These are phyloP conservation scores for Prunus kanzakura DNA, from an alignment of 306 rosid species.

Conservation along the genomic window DNA sequence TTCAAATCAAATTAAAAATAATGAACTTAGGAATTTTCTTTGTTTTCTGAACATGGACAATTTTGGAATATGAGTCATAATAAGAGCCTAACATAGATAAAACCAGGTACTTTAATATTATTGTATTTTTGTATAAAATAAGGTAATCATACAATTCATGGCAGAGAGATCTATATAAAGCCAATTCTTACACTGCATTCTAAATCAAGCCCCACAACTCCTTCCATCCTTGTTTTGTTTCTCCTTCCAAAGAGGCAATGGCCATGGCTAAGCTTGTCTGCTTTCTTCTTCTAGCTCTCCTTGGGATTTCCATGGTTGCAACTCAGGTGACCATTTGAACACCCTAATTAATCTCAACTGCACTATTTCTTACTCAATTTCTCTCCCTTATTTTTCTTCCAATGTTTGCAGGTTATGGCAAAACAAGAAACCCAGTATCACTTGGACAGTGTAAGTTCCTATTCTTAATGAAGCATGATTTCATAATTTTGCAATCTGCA, in stretches of 20 bases:
- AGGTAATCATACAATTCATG: no score
- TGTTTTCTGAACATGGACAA: no score
- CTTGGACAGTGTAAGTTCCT: slow-evolving; percentile 17
- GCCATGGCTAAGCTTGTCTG: slow-evolving; percentile 41
- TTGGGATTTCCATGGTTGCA: slow-evolving; percentile 45
- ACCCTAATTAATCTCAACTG: not conserved
- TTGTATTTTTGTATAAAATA: not conserved
- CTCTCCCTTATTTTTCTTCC: not conserved
- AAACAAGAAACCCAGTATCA: slow-evolving; percentile 46
- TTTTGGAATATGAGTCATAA: not conserved
- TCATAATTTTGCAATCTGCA: not conserved
- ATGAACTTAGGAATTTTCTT: no score
- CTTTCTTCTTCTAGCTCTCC: slow-evolving; percentile 43
- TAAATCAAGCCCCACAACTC: not conserved
- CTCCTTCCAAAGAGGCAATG: slow-evolving; percentile 8
- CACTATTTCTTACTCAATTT: not conserved
- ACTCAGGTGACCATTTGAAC: slow-evolving; percentile 29
- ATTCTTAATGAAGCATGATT: not conserved
- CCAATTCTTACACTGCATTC: not conserved
- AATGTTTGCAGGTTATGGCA: slow-evolving; percentile 20
- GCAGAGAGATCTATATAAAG: not conserved
- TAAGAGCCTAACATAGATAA: slow-evolving; percentile 1
- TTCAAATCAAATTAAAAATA: no score
- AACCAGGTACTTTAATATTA: not conserved
- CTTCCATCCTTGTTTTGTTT: not conserved